Conservation (phyloP, 768 basidiomycete genomes). For the Leucogyrophana mollusca region DNA sequence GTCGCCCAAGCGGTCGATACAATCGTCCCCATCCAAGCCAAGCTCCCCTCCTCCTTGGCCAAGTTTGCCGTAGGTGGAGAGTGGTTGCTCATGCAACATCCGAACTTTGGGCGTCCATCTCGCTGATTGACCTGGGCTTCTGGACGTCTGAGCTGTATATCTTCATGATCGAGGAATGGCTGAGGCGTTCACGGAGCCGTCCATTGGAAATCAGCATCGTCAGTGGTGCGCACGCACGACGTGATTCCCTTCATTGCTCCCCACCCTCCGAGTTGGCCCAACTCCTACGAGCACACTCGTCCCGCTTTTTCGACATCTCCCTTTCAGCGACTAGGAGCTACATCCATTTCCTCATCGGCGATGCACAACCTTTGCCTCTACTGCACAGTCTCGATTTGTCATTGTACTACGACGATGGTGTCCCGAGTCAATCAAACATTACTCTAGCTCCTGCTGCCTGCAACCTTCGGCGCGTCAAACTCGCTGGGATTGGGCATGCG, state of each 20-base stretch:
- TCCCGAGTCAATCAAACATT: constrained; percentile 1
- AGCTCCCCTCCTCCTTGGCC: constrained; percentile 32
- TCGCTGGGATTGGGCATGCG: background rate
- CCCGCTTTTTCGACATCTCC: constrained; percentile 15
- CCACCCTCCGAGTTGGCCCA: constrained; percentile 18
- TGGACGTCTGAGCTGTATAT: constrained; percentile 27
- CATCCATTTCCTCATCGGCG: constrained; percentile 16
- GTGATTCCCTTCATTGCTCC: no score
- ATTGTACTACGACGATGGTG: no score
- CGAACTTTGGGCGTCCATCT: constrained; percentile 29
- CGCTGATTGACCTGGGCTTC: constrained; percentile 25
- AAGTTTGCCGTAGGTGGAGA: constrained; percentile 32
- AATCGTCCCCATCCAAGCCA: constrained; percentile 16
- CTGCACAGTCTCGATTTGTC: no score
- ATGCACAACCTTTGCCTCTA: background rate
- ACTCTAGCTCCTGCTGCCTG: constrained; percentile 6
- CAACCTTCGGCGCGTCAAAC: constrained; percentile 11
- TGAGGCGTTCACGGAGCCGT: constrained; percentile 16
- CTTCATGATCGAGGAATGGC: constrained; percentile 22
- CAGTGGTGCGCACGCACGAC: constrained; percentile 1
- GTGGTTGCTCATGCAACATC: constrained; percentile 25
- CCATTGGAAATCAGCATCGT: constrained; percentile 19
- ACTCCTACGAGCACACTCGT: constrained; percentile 18
- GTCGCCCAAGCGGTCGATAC: constrained; percentile 21
- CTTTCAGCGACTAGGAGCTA: constrained; percentile 17